A percentile compares a stretch with the other conserved stretches of the same genome.
phyloP scores from a whole-genome alignment of 371 early-diverging fungal genomes.

The Lichtheimia corymbifera region DNA sequence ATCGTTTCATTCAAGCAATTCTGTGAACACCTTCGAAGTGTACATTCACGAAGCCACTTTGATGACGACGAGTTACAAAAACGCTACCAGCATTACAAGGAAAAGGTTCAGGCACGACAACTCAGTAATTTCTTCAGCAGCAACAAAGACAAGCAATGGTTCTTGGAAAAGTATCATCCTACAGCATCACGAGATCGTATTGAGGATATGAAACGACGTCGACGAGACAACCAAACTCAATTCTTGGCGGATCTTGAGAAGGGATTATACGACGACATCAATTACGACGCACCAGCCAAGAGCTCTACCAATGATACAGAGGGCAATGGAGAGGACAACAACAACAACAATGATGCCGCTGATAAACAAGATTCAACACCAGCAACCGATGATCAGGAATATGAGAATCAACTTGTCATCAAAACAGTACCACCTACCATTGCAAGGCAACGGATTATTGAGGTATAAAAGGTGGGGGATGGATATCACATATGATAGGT shows the following conservation, averaged over 20 bases:
- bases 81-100: conserved; percentile 80
- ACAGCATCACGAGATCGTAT: conserved; percentile 54
- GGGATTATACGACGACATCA: conserved; percentile 75
- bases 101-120: conserved; percentile 69
- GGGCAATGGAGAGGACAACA: conserved; percentile 27
- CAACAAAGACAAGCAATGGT: conserved; percentile 91
- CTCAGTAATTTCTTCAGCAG: conserved; percentile 71
- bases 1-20: conserved; percentile 80
- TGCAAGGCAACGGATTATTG: conserved; percentile 69
- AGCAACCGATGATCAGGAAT: conserved; percentile 20
- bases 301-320: conserved; percentile 5
- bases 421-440: conserved; percentile 82
- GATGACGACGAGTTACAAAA: conserved; percentile 82
- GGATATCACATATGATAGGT: too few species aligned
- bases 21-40: conserved; percentile 66
- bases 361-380: conserved; percentile 14
- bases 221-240: conserved; percentile 50
- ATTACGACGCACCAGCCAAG: conserved; percentile 53
- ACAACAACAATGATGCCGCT: conserved; percentile 15
- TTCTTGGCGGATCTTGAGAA: conserved; percentile 68
- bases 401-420: conserved; percentile 71
- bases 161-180: conserved; percentile 89
- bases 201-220: conserved; percentile 56
- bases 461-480: conserved; percentile 45
- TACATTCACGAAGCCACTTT: conserved; percentile 54